A percentile compares a stretch with the other conserved stretches of the same genome.
phyloP scores from a whole-genome alignment of 495 filamentous ascomycete genomes.

The Penicillium lagena region DNA sequence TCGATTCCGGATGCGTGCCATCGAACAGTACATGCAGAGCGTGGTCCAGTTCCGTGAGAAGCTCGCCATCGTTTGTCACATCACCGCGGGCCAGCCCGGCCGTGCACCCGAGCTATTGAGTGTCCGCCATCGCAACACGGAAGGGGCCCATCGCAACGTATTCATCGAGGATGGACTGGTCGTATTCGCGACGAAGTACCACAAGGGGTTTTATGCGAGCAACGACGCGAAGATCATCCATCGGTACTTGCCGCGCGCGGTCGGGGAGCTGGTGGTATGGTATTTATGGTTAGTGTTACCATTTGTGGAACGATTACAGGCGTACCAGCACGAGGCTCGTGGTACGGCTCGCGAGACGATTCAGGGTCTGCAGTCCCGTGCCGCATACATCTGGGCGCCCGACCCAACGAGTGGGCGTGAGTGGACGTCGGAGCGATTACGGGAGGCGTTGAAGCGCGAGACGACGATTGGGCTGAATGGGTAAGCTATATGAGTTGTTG shows the following conservation, averaged over 20 bases:
- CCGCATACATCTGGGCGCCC: neutral
- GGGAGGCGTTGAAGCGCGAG: slow-evolving; percentile 1
- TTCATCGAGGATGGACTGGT: slow-evolving; percentile 9
- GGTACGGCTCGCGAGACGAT: neutral
- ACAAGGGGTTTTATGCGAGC: slow-evolving; percentile 9
- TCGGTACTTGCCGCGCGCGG: slow-evolving; percentile 1
- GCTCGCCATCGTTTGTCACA: slow-evolving; percentile 17
- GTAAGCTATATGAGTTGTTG: too few relatives aligned
- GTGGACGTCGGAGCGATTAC: slow-evolving; percentile 1
- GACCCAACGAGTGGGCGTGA: neutral
- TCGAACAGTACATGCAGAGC: neutral
- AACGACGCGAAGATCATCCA: slow-evolving; percentile 7
- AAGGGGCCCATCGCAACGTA: slow-evolving; percentile 2
- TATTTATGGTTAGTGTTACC: slow-evolving; percentile 20
- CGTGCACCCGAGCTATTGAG: slow-evolving; percentile 20
- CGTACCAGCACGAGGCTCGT: neutral
- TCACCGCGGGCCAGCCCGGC: slow-evolving; percentile 15
- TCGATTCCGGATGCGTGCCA: neutral
- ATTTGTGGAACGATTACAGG: slow-evolving; percentile 9
- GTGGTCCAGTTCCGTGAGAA: slow-evolving; percentile 10
- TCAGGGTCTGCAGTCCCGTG: neutral
- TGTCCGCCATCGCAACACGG: slow-evolving; percentile 13
- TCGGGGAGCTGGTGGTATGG: slow-evolving; percentile 1
- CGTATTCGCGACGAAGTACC: slow-evolving; percentile 1
- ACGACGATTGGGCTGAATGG: neutral